Conservation (phyloP, 2,329 filamentous ascomycete species). For the Leptodontidium sp. region DNA sequence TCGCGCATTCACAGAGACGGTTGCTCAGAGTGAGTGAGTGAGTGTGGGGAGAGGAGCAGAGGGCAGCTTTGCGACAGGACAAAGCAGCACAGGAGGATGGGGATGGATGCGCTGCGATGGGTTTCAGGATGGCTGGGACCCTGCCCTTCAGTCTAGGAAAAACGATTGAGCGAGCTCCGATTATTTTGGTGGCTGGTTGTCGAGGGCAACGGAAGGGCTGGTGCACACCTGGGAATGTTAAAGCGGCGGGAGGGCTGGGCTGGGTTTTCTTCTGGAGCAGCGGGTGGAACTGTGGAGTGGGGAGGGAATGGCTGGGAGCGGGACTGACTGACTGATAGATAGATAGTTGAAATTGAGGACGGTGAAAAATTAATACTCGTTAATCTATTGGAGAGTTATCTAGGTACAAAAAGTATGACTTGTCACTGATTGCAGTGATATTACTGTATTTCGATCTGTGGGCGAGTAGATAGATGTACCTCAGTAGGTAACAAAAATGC, state of each 20-base stretch:
- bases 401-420: no score
- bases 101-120: not conserved
- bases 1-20: conserved; percentile 18
- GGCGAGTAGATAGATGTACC: no score
- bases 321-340: not conserved
- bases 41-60: not conserved
- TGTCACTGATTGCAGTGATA: no score
- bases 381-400: no score
- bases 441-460: no score
- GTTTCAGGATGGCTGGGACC: conserved; percentile 3
- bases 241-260: not conserved
- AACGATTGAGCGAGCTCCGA: not conserved
- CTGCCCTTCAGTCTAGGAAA: not conserved
- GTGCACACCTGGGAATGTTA: not conserved
- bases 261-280: not conserved
- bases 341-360: no score
- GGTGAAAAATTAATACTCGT: no score
- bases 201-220: not conserved
- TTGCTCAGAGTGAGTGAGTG: not conserved
- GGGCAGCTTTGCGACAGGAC: not conserved
- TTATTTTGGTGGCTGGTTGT: conserved; percentile 10
- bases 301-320: not conserved
- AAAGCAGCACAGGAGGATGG: not conserved
- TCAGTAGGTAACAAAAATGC: no score
- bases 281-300: no score